Evolutionary conservation across 148 eudicot genomes (phyloP).

Genomic region (Cornus controversa): DNA sequence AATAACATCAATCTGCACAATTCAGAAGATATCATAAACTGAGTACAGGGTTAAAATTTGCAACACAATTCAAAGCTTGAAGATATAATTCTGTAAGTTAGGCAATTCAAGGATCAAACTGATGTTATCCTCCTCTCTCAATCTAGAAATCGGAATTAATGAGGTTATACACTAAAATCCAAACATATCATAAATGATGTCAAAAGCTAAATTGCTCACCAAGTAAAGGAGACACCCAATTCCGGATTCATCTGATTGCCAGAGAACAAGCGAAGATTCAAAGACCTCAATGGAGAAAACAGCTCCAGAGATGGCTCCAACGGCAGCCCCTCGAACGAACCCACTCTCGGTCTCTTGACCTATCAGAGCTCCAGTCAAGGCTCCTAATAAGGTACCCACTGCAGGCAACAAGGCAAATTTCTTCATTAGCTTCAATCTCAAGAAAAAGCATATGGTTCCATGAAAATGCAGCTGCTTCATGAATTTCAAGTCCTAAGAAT

Average conservation of each 20-base stretch:
- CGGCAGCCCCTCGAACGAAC: slow-evolving; percentile 92
- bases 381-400: slow-evolving; percentile 95
- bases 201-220: slow-evolving; percentile 37
- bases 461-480: neutral
- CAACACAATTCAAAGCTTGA: neutral
- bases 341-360: slow-evolving; percentile 99
- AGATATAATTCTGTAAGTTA: neutral
- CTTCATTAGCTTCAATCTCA: slow-evolving; percentile 10
- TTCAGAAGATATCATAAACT: neutral
- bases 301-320: slow-evolving; percentile 99
- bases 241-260: slow-evolving; percentile 97
- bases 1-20: slow-evolving; percentile 86
- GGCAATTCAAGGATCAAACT: neutral
- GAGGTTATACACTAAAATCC: neutral
- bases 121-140: neutral
- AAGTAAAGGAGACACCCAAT: slow-evolving; percentile 85
- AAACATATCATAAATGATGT: neutral
- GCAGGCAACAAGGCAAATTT: slow-evolving; percentile 28
- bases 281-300: slow-evolving; percentile 98
- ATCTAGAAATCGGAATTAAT: neutral
- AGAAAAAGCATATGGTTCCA: slow-evolving; percentile 1
- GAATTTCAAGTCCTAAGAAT: neutral
- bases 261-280: slow-evolving; percentile 82
- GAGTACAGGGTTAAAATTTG: neutral
- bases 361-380: slow-evolving; percentile 94